A percentile compares a stretch with the other conserved stretches of the same genome.
These are phyloP conservation scores for Cucumis hystrix DNA, from an alignment of 306 rosid genomes.

Conservation along the genomic window DNA sequence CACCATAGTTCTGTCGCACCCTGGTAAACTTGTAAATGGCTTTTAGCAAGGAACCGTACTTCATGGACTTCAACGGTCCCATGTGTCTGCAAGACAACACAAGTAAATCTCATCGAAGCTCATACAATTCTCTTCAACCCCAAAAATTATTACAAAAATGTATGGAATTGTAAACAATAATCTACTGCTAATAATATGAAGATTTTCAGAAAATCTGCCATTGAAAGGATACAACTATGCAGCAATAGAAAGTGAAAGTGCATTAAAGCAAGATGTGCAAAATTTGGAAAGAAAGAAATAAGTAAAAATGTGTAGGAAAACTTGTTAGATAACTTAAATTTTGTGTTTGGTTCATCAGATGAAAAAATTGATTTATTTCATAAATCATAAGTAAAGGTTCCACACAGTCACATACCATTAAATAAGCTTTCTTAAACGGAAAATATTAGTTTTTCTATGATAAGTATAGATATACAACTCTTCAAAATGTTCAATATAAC, in stretches of 20 bases:
- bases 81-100: conserved; percentile 44
- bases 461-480: background rate
- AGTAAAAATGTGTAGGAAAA: background rate
- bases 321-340: background rate
- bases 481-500: background rate
- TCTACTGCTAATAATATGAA: background rate
- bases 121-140: background rate
- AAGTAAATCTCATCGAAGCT: background rate
- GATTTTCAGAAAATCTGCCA: background rate
- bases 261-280: background rate
- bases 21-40: conserved; percentile 50
- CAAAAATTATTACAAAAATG: no score
- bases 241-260: background rate
- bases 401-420: background rate
- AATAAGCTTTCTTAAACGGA: background rate
- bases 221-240: background rate
- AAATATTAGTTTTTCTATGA: background rate
- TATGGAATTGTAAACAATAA: no score
- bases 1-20: conserved; percentile 74
- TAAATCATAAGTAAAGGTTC: background rate
- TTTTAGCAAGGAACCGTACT: conserved; percentile 58
- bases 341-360: background rate
- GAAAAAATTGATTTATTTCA: background rate
- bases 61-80: conserved; percentile 61
- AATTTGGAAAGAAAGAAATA: background rate